These are phyloP conservation scores for Stachybotrys echinatus DNA, from an alignment of 2,329 filamentous ascomycete genomes.

Conservation along the genomic window DNA sequence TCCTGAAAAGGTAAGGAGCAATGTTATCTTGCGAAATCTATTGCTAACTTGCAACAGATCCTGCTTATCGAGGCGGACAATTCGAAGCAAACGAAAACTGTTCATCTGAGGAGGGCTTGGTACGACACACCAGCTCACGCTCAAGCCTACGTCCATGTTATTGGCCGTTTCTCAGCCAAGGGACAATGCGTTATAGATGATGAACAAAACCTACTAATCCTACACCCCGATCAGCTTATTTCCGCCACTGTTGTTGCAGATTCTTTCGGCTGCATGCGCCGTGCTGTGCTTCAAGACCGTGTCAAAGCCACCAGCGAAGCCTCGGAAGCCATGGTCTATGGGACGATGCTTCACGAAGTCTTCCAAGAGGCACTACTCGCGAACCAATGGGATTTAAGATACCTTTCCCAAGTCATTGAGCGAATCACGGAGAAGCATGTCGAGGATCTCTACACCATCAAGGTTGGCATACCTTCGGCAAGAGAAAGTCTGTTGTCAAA, in stretches of 20 bases:
- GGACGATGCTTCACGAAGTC: slow-evolving; percentile 88
- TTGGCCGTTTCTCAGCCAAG: slow-evolving; percentile 65
- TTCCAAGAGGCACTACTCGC: slow-evolving; percentile 85
- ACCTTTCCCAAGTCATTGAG: slow-evolving; percentile 62
- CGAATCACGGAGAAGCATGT: slow-evolving; percentile 69
- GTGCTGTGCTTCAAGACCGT: slow-evolving; percentile 89
- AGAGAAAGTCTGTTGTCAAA: slow-evolving; percentile 78
- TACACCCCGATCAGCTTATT: slow-evolving; percentile 93
- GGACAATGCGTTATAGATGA: slow-evolving; percentile 82
- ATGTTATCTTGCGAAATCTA: background rate
- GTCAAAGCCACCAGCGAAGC: slow-evolving; percentile 85
- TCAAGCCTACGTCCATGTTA: slow-evolving; percentile 79
- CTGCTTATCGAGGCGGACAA: slow-evolving; percentile 78
- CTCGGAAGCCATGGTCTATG: slow-evolving; percentile 79
- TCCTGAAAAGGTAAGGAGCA: slow-evolving; percentile 63
- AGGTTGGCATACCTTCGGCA: slow-evolving; percentile 66
- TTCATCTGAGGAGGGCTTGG: slow-evolving; percentile 84
- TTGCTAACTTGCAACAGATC: slow-evolving; percentile 45
- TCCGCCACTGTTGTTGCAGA: slow-evolving; percentile 96
- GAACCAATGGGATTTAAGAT: slow-evolving; percentile 73
- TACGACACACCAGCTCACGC: slow-evolving; percentile 69
- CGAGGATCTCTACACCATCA: slow-evolving; percentile 85
- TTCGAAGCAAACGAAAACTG: slow-evolving; percentile 57
- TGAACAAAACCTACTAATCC: slow-evolving; percentile 73
- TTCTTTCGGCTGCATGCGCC: slow-evolving; percentile 84